These are phyloP conservation scores for Oidium heveae DNA, from an alignment of 2,329 filamentous ascomycete species.

Conservation along the genomic window DNA sequence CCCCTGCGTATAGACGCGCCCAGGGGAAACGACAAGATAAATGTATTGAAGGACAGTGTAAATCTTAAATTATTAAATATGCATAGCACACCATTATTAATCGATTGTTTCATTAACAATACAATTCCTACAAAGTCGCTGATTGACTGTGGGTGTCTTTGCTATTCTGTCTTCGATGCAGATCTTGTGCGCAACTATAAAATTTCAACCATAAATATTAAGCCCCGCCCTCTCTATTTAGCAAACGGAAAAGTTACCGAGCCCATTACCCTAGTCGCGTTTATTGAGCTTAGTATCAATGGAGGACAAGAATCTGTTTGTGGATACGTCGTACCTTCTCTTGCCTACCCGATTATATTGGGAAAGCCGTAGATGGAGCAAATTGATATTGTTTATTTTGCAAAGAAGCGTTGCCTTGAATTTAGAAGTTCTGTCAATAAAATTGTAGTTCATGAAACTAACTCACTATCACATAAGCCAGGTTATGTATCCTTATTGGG, in stretches of 20 bases:
- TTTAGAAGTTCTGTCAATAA: too few relatives aligned
- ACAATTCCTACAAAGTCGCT: not conserved
- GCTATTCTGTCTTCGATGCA: not conserved
- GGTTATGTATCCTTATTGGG: too few relatives aligned
- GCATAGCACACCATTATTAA: not conserved
- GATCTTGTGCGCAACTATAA: not conserved
- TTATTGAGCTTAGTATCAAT: not conserved
- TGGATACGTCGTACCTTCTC: not conserved
- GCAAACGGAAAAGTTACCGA: not conserved
- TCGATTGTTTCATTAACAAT: not conserved
- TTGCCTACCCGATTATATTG: not conserved
- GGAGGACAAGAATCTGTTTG: not conserved
- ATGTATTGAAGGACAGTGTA: not conserved
- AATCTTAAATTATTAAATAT: not conserved
- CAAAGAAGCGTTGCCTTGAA: not conserved
- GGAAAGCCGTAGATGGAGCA: not conserved
- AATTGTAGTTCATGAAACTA: not conserved
- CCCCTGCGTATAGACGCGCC: not conserved
- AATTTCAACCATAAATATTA: not conserved
- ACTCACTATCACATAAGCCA: not conserved
- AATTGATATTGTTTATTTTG: not conserved
- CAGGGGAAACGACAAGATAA: not conserved
- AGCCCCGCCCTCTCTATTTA: not conserved
- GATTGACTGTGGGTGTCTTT: not conserved
- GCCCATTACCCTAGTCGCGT: not conserved